Evolutionary conservation across 2,329 filamentous ascomycete genomes (phyloP), one percentile per base, ranked within the genome.

Genomic region (Sphaceloma murrayae): DNA sequence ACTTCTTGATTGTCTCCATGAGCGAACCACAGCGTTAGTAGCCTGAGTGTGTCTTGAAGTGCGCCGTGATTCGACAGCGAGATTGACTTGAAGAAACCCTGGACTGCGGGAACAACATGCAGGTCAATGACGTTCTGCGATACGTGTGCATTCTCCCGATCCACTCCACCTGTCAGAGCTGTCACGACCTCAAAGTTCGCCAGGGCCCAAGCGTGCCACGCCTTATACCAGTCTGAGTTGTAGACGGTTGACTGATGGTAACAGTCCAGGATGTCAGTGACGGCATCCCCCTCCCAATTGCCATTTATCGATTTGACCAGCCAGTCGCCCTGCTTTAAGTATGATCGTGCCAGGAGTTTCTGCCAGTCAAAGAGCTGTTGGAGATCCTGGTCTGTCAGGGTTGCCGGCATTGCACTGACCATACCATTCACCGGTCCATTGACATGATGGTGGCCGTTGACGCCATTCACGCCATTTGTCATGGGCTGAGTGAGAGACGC

Each of bases 151-250:
- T 65, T 67, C 49, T 76, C 73, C 34, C 75, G 72, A 51, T 82
- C 82, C 11, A 73, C 73, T 46, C 78, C 74, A 16, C 81, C 73
- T 6, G 80, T 77, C 46, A 91, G 69, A 0, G 82, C 78, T 54
- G 91, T 94, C 27, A 96, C 88, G 46, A 98, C 91, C 64, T 99
- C 89, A 56, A 98, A 99, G 63, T 98, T 99, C 44, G 91, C 89
- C 50, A 98, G 66, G 8, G 91, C 93, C 89, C 91, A 99, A 0
- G 91, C 85, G 64, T 99, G 91, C 91, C 91, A 99, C 5, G 93
- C 91, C 66, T 98, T 99, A 69, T 98, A 98, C 78, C 89, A 98
- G 49, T 82, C 80, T 24, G 86, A 82, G 60, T 98, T 94, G 65
- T 93, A 95, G 48, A 85, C 81, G 2, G 91, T 98, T 1, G 93